Evolutionary conservation across 257 asterid genomes (phyloP), one percentile per base, ranked within the genome.

Genomic region (Rauvolfia tetraphylla): DNA sequence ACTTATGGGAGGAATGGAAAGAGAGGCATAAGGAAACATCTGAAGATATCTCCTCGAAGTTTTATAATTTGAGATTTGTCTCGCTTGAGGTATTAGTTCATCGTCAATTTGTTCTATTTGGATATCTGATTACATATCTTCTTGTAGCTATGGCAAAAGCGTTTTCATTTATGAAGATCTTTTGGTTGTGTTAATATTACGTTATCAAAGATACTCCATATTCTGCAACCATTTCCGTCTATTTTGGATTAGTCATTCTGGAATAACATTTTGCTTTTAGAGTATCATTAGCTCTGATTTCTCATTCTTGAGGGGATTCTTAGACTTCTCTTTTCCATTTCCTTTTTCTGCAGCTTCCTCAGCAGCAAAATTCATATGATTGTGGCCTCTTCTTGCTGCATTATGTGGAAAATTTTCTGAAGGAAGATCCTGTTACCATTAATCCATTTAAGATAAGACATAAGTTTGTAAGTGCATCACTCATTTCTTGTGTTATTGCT

Each of bases 311-410:
- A 17, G 76, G 13, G 20, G 58, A 18, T 15, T 74, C 72, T 48
- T 42, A 25, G 23, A 81, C 78, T 81, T 73, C 49, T 59, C 66
- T 69, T 72, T 59, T 42, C 76, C 61, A 39, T 76, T 70, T 68
- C 73, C 42, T 61, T 25, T 11, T 23, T 68, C 71, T 84, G 95
- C 91, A 92, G 98, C 81, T 95, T 75, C 99, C 99, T 1, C 99
- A 95, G 81, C 99, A 95, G 88, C 98, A 82, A 79, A 95, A 95
- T 77, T 83, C 86, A 25, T 95, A 72, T 63, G 99, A 95, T 79
- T 95, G 99, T 81, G 99, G 98, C 76, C 97, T 95, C 81, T 95
- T 92, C 86, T 85, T 95, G 81, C 99, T 95, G 68, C 99, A 95
- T 84, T 91, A 90, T 49, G 97, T 92, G 44, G 99, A 95, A 86